Evolutionary conservation across 768 basidiomycete species (phyloP), one percentile per base, ranked within the genome.

Genomic region (Tylopilus felleus): DNA sequence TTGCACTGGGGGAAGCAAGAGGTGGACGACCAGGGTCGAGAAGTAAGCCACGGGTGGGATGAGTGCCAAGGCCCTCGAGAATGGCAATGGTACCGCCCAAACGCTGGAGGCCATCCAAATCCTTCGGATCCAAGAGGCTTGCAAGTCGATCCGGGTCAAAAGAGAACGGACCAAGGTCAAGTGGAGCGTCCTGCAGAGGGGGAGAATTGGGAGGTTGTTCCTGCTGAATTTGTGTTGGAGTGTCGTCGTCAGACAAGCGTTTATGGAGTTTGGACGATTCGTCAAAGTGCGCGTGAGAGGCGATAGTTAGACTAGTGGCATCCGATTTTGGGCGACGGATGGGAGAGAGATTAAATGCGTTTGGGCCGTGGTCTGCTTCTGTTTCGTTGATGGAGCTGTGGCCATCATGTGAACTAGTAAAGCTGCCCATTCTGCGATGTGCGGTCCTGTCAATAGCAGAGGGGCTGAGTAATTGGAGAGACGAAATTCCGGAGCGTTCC

Each of bases 71-170:
- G 6, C 91, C 88, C 2, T 73, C 71, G 13, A 96, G 71, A 13
- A 98, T 65, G 8, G 79, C 82, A 0, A 75, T 60, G 8, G 79
- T 74, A 39, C 97, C 97, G 19, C 93, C 94, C 33, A 96, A 76
- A 12, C 69, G 70, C 17, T 74, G 74, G 29, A 99, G 79, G 14
- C 77, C 67, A 3, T 85, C 79, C 12, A 94, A 58, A 57, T 76
- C 86, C 73, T 97, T 98, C 9, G 94, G 93, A 66, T 98, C 95
- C 35, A 98, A 83, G 49, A 97, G 80, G 55, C 83, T 81, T 1
- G 95, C 95, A 16, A 98, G 84, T 47, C 79, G 74, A 56, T 78
- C 81, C 0, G 95, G 91, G 52, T 83, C 84, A 64, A 85, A 85
- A 12, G 65, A 67, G 70, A 96, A 97, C 0, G 92, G 90, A 1